Evolutionary conservation across 1,284 basidiomycete species (phyloP).

Genomic region (Rhodotorula sp.): DNA sequence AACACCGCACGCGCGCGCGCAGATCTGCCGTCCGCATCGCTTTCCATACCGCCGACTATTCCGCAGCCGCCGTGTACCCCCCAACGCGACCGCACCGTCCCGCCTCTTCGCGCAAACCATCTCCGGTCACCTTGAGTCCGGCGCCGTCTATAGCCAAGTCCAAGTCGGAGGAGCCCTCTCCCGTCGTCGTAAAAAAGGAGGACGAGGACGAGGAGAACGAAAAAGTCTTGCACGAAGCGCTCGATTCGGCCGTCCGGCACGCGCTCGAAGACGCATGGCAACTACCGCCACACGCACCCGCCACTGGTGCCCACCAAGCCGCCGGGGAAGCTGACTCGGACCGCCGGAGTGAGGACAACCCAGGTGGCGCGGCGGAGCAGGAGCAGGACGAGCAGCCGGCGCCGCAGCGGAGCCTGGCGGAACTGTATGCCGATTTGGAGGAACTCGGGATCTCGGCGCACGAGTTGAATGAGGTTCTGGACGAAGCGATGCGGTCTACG

Average conservation of each 20-base stretch:
- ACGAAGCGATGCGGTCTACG: slow-evolving; percentile 13
- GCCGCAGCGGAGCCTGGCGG: slow-evolving; percentile 18
- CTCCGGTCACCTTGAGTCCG: not conserved
- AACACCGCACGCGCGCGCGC: not conserved
- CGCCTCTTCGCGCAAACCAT: not conserved
- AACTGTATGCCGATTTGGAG: slow-evolving; percentile 32
- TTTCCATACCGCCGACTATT: slow-evolving; percentile 10
- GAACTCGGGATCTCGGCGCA: slow-evolving; percentile 25
- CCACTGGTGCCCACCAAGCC: not conserved
- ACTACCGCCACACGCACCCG: slow-evolving; percentile 5
- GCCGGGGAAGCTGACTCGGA: not conserved
- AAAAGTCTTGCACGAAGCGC: not conserved
- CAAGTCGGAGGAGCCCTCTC: not conserved
- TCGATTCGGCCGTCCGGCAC: slow-evolving; percentile 24
- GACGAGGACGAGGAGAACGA: not conserved
- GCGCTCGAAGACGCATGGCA: slow-evolving; percentile 31
- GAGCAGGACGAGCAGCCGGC: not conserved
- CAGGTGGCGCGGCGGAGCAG: not conserved
- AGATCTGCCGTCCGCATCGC: slow-evolving; percentile 33
- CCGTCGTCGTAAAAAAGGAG: not conserved
- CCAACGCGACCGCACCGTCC: not conserved
- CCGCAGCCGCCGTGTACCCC: not conserved
- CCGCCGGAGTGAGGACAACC: not conserved
- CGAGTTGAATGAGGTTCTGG: slow-evolving; percentile 24
- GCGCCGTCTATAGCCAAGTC: not conserved